These are phyloP conservation scores for Lagerstroemia speciosa DNA, from an alignment of 345 rosid species.

Conservation along the genomic window DNA sequence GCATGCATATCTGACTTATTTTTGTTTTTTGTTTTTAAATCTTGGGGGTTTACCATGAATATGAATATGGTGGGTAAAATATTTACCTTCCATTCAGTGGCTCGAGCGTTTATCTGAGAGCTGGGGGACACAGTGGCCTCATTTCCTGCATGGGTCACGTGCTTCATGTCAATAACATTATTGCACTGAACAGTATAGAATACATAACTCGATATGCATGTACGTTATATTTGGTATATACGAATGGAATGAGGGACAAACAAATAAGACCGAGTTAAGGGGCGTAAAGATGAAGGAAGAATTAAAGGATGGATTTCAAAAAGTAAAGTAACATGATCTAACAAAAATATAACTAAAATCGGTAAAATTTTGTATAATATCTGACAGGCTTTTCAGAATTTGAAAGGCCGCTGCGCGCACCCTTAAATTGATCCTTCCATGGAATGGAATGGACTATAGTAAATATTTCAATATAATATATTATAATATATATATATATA, in stretches of 20 bases:
- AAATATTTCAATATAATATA: no score
- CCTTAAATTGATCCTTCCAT: no score
- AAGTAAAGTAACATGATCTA: no score
- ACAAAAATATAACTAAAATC: no score
- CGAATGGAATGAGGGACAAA: neutral
- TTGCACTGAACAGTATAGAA: neutral
- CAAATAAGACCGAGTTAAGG: no score
- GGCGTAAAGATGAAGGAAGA: no score
- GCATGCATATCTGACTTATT: neutral
- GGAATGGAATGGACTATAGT: no score
- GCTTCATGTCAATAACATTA: neutral
- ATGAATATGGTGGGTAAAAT: neutral
- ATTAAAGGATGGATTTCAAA: no score
- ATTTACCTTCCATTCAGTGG: conserved; percentile 1
- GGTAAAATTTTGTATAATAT: no score
- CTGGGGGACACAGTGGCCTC: neutral
- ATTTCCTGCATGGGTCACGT: neutral
- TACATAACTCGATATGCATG: neutral
- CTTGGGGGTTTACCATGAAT: neutral
- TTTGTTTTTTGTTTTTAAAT: neutral
- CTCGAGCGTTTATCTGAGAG: neutral
- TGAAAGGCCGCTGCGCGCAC: no score
- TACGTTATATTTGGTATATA: neutral
- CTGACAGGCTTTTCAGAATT: no score
- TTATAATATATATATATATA: no score